Evolutionary conservation across 2,329 filamentous ascomycete genomes (phyloP), one percentile per base, ranked within the genome.

Genomic region (Colletotrichum phormii): DNA sequence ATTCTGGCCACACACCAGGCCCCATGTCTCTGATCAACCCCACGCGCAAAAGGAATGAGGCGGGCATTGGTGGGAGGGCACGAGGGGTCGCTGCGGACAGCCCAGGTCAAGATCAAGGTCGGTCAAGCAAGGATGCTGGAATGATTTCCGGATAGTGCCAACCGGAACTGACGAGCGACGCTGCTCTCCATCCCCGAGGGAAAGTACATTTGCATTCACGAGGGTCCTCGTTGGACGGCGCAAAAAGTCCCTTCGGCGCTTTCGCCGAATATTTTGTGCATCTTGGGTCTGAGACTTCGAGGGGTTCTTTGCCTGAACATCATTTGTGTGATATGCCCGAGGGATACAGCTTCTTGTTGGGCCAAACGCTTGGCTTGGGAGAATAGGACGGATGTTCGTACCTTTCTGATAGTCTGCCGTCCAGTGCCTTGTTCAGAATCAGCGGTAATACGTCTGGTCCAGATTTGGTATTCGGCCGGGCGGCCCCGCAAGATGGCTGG

Each of bases 1-100:
- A 42, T 24, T 9, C 62, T 51, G 35, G 54, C 71, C 49, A 55
- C 55, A 22, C 61, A 49, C 49, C 18, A 55, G 54, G 51, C 60
- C 63, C 61, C 61, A 66, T 71, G 61, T 71, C 67, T 71, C 67
- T 73, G 60, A 62, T 73, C 62, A 71, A 53, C 61, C 71, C 71
- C 62, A 73, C 62, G 67, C 67, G 37, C 54, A 59, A 58, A 67
- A 63, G 67, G 29, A 71, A 73, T 65, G 58, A 59, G 57, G 49
- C 61, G 49, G 70, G 46, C 18, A 61, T 35, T 70, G 60, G 61
- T 61, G 51, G 66, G 61, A 70, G 37, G 35, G 49, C 18, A 49
- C 49, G 49, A 64, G 51, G 62, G 24, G 15, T 18, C 33, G 33
- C 24, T 42, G 26, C 63, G 37, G 64, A 60, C 26, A 15, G 31